Conservation (phyloP, 2,329 filamentous ascomycete species). For the Fusarium robinianum region DNA sequence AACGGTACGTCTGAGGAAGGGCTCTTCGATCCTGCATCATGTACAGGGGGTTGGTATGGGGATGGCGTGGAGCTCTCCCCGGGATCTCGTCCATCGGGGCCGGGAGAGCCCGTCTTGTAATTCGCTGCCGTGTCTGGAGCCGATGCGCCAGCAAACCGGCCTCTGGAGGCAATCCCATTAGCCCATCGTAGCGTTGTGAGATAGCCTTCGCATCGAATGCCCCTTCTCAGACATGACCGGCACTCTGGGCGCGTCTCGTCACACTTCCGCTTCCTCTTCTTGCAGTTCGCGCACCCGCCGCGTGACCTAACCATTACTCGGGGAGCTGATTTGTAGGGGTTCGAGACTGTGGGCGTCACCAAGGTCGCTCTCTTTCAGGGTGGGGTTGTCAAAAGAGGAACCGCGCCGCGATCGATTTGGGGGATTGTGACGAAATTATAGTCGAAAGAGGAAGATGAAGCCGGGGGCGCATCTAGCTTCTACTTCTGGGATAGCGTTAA, state of each 20-base stretch:
- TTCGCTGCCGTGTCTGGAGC: constrained; percentile 19
- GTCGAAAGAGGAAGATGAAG: constrained; percentile 33
- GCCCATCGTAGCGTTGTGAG: constrained; percentile 31
- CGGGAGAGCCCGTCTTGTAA: background rate
- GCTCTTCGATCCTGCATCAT: constrained; percentile 18
- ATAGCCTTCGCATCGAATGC: constrained; percentile 31
- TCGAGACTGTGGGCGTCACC: background rate
- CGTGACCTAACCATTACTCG: constrained; percentile 29
- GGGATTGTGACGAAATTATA: constrained; percentile 24
- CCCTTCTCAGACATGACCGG: constrained; percentile 25
- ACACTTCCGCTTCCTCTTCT: constrained; percentile 33
- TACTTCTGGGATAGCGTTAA: constrained; percentile 13
- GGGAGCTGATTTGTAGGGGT: background rate
- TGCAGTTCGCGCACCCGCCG: constrained; percentile 35
- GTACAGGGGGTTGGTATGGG: constrained; percentile 4
- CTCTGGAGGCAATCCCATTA: constrained; percentile 33
- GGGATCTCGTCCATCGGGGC: background rate
- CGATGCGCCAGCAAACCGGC: constrained; percentile 30
- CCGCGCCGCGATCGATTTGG: background rate
- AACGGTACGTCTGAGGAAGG: constrained; percentile 17
- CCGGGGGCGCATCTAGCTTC: constrained; percentile 30
- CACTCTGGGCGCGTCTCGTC: constrained; percentile 31
- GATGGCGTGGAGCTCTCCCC: constrained; percentile 5
- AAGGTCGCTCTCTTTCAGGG: no score
- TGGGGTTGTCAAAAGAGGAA: constrained; percentile 1